Evolutionary conservation across 164 flowering plant species (phyloP).

Genomic region (Cinnamomum micranthum): DNA sequence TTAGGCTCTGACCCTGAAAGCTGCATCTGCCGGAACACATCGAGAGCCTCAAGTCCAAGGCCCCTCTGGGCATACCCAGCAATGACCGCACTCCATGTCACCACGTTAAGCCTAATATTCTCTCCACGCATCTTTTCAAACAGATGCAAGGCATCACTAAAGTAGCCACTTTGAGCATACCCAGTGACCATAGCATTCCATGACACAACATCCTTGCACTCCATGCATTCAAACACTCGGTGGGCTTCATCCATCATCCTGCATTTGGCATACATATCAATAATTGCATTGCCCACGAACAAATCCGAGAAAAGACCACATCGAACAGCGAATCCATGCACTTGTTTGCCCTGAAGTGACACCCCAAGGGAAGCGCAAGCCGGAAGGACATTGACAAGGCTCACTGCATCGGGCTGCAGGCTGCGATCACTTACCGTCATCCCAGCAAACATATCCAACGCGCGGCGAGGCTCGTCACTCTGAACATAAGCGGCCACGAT

Average conservation of each 20-base stretch:
- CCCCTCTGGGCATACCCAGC: conserved; percentile 78
- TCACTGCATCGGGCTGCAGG: conserved; percentile 49
- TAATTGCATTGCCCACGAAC: conserved; percentile 58
- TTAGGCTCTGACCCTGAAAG: conserved; percentile 47
- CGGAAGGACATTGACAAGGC: conserved; percentile 61
- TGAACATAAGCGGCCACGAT: conserved; percentile 52
- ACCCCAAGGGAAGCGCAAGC: conserved; percentile 43
- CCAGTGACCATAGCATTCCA: conserved; percentile 87
- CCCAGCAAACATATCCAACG: conserved; percentile 36
- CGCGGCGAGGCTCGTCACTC: conserved; percentile 31
- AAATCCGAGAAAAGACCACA: conserved; percentile 42
- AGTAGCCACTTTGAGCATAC: conserved; percentile 59
- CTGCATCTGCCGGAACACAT: conserved; percentile 60
- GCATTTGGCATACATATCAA: conserved; percentile 68
- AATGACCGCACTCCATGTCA: conserved; percentile 83
- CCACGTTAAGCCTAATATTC: conserved; percentile 55
- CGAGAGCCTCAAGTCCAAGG: conserved; percentile 49
- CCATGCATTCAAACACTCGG: conserved; percentile 47
- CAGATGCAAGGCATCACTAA: conserved; percentile 47
- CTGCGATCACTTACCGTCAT: conserved; percentile 20
- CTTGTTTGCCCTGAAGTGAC: conserved; percentile 33
- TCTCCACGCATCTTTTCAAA: conserved; percentile 50
- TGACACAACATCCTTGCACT: conserved; percentile 63
- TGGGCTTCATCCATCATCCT: conserved; percentile 46
- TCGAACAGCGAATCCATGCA: conserved; percentile 47